These are phyloP conservation scores for Massarina eburnea DNA, from an alignment of 2,329 filamentous ascomycete genomes.

Conservation along the genomic window DNA sequence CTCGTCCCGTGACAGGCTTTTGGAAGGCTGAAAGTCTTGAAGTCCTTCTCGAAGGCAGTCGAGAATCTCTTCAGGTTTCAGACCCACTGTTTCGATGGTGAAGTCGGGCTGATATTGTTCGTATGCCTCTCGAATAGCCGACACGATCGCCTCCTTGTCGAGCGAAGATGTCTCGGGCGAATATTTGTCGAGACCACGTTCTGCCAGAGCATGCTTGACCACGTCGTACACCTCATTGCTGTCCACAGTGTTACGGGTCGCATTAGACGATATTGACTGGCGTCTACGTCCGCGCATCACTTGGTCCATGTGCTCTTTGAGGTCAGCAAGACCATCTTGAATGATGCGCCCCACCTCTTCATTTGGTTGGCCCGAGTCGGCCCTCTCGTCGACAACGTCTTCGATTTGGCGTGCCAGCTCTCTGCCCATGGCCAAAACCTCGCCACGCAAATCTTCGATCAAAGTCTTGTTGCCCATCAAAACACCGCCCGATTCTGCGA, in stretches of 20 bases:
- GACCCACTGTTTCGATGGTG: constrained; percentile 82
- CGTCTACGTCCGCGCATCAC: constrained; percentile 75
- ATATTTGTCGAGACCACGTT: constrained; percentile 53
- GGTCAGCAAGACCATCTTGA: constrained; percentile 75
- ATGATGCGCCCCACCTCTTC: constrained; percentile 77
- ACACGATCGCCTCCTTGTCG: constrained; percentile 79
- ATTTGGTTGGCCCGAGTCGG: constrained; percentile 49
- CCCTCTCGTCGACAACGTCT: constrained; percentile 57
- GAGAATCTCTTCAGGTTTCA: constrained; percentile 88
- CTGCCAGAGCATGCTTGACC: constrained; percentile 71
- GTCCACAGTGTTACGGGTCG: constrained; percentile 67
- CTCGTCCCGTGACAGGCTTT: constrained; percentile 74
- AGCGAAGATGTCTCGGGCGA: constrained; percentile 40
- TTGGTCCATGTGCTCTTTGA: constrained; percentile 81
- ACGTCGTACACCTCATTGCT: constrained; percentile 85
- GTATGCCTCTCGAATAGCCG: constrained; percentile 86
- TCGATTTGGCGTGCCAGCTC: constrained; percentile 88
- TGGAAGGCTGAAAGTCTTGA: constrained; percentile 65
- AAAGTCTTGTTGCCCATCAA: constrained; percentile 91
- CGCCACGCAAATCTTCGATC: constrained; percentile 84
- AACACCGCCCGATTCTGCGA: constrained; percentile 82
- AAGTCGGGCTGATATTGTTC: constrained; percentile 87
- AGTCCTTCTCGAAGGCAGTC: constrained; percentile 85
- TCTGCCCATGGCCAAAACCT: constrained; percentile 91
- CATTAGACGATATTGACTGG: constrained; percentile 63